Evolutionary conservation across 257 asterid genomes (phyloP).

Genomic region (Solanum corneliomulleri): DNA sequence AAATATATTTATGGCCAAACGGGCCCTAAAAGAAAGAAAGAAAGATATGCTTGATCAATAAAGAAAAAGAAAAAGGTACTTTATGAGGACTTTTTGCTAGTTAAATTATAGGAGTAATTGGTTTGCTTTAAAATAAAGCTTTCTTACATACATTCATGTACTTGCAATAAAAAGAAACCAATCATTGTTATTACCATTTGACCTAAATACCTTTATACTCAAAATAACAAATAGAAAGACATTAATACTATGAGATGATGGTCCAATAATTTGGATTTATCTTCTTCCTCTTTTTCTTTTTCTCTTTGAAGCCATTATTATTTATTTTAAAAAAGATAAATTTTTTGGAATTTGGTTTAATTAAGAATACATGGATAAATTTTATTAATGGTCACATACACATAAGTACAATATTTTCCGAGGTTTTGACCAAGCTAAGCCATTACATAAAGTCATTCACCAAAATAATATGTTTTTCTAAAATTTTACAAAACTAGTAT

Average conservation of each 20-base stretch:
- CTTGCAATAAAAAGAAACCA: background rate
- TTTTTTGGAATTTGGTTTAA: background rate
- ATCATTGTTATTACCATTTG: background rate
- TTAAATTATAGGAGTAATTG: background rate
- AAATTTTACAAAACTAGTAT: too few relatives aligned
- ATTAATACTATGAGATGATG: background rate
- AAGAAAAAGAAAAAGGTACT: background rate
- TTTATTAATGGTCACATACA: background rate
- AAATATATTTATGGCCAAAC: too few relatives aligned
- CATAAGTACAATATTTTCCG: background rate
- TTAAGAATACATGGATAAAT: background rate
- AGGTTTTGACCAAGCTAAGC: too few relatives aligned
- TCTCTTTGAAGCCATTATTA: too few relatives aligned
- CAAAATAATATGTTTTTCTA: too few relatives aligned
- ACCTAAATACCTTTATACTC: background rate
- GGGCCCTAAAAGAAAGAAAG: too few relatives aligned
- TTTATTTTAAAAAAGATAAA: too few relatives aligned
- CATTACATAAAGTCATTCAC: too few relatives aligned
- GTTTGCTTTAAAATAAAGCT: background rate
- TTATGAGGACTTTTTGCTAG: background rate
- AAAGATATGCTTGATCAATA: too few relatives aligned
- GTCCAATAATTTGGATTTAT: background rate
- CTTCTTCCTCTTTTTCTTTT: background rate
- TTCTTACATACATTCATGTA: background rate
- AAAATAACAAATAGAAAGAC: background rate